Conservation (phyloP, 106 monocot species). For the Chionographis japonica region DNA sequence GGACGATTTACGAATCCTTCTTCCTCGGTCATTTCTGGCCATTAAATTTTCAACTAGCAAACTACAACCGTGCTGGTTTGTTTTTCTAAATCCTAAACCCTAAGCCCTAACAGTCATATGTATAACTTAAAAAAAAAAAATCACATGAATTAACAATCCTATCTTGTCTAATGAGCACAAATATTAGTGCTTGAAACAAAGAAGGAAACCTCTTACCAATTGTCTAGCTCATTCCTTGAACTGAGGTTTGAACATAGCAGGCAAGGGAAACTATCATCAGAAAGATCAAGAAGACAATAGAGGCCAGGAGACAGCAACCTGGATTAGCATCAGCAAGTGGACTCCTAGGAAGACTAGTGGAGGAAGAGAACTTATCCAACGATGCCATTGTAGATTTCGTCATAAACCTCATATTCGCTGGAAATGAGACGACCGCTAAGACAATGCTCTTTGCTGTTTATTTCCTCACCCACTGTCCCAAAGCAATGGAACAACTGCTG, state of each 20-base stretch:
- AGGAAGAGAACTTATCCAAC: slow-evolving; percentile 28
- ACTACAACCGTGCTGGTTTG: too few species aligned
- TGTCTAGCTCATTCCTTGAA: neutral
- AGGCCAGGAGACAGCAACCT: neutral
- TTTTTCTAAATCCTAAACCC: too few species aligned
- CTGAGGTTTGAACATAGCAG: slow-evolving; percentile 9
- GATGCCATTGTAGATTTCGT: slow-evolving; percentile 31
- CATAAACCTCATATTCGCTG: slow-evolving; percentile 44
- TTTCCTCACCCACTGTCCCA: slow-evolving; percentile 39
- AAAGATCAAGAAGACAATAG: slow-evolving; percentile 33
- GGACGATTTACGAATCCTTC: too few species aligned
- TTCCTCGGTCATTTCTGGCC: too few species aligned
- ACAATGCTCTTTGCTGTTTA: slow-evolving; percentile 49
- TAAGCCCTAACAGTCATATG: too few species aligned
- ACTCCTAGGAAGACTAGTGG: slow-evolving; percentile 32
- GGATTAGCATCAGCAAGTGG: slow-evolving; percentile 9
- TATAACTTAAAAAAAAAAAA: too few species aligned
- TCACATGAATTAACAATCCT: too few species aligned
- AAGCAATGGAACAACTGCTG: slow-evolving; percentile 28
- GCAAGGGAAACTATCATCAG: slow-evolving; percentile 28
- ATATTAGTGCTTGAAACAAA: too few species aligned
- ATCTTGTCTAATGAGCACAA: too few species aligned
- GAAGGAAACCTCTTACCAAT: neutral
- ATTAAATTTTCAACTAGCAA: too few species aligned
- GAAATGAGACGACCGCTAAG: slow-evolving; percentile 46